Base-by-base conservation (phyloP, 192 early-diverging fungal species). In the Oehlia diaphana region DNA sequence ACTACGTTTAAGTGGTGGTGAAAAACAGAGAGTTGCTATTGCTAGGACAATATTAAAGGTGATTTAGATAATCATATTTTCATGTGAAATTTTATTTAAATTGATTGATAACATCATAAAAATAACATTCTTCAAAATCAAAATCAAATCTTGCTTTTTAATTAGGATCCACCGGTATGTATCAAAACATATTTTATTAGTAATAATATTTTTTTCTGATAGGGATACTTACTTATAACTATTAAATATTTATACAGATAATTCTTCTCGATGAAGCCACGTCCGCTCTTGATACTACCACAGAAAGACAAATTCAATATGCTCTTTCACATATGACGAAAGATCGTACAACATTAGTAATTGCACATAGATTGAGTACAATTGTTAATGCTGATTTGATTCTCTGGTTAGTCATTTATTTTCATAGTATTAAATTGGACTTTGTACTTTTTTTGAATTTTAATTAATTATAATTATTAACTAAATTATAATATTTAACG, bases 21-120 rank as follows among this genome's bases (percentile, higher is more conserved):
- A 98, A 86, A 96, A 97, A 86, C 95, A 96, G 83, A 85, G 95
- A 47, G 90, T 96, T 9, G 95, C 95, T 23, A 95, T 96, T 83
- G 95, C 94, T 19, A 81, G 95, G 23, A 96, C 95, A 1, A 83
- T 96, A 49, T 72, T 96, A 47, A 96, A 95, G 83, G 84, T 77
- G n/a, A 37, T 67, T 39, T 42, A 6, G 31, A 31, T 31, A 26
- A 37, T 62, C 12, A 14, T 62, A 28, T 74, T 19, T 31, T 53
- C 35, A 19, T 26, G 28, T 2, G 13, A 16, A 37, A n/a, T 14
- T 37, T 37, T 50, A 26, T 73, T 26, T 14, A 12, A 62, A 19
- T 37, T 12, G 6, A 12, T 26, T 33, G 63, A 2, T 28, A 61
- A 31, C 14, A 13, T 74, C 13, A 58, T 4, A 37, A 4, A 4